Evolutionary conservation across 1,284 basidiomycete genomes (phyloP), one percentile per base, ranked within the genome.

Genomic region (Tilletia indica): DNA sequence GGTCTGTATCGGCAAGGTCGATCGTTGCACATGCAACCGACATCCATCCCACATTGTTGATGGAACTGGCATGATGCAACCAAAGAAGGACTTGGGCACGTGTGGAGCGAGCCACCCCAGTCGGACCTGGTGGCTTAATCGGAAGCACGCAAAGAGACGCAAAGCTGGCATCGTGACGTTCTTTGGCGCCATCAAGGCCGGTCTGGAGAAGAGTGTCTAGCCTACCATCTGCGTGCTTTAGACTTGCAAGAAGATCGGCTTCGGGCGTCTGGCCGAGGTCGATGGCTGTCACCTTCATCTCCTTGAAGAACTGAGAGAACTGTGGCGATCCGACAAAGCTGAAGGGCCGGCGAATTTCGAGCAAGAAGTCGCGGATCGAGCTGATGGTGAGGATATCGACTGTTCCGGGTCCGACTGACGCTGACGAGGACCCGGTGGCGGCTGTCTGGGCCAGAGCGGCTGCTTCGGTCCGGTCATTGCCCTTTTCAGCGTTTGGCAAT

Each of bases 1-100:
- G 5, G 34, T 58, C 56, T 8, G 56, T 11, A 58, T 34, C 34
- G 56, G 8, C 25, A 31, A 58, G 56, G n/a, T 58, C 34, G 56
- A 58, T 21, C 56, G 34, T 58, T 31, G 56, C 14, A 21, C 11
- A 12, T 58, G 21, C 56, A 31, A 34, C 61, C 16, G 38, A 64
- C 11, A 42, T 19, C 61, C 61, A 64, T 39, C 61, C 61, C 11
- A 64, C 61, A 5, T 19, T 19, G 16, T 38, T 11, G 34, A 64
- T 14, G 14, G 19, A 14, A 19, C 16, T 38, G 36, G 61, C 61
- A 42, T 64, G 61, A 21, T 64, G 36, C 9, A 64, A 12, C 61
- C 61, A 64, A 6, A 64, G 61, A 34, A 64, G 61, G 16, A 64
- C 61, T 6, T 64, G 61, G 19, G 38, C 61, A 21, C 39, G 36